phyloP scores from a whole-genome alignment of 805 yeast species.

The Monosporozyma aerobia region DNA sequence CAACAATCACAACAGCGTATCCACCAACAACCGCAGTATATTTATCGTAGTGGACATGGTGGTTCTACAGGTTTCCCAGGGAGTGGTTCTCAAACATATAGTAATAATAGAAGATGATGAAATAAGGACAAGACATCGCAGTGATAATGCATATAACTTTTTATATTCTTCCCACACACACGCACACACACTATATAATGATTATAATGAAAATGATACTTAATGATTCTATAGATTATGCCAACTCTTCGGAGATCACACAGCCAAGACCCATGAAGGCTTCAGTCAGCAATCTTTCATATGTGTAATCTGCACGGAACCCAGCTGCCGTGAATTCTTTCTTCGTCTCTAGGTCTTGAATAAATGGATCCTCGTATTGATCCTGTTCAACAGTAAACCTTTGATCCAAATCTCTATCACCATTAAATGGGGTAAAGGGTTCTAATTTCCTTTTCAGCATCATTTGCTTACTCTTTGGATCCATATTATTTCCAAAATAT shows the following conservation, averaged over 20 bases:
- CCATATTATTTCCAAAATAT: slow-evolving; percentile 22
- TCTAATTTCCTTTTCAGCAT: slow-evolving; percentile 1
- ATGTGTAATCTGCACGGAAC: slow-evolving; percentile 60
- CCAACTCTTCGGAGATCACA: slow-evolving; percentile 53
- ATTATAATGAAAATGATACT: neutral
- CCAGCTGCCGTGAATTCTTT: slow-evolving; percentile 79
- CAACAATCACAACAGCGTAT: neutral
- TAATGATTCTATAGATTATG: neutral
- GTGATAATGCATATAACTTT: neutral
- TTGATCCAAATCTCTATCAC: slow-evolving; percentile 59
- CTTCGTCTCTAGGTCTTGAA: slow-evolving; percentile 43
- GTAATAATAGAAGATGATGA: neutral
- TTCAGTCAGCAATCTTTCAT: slow-evolving; percentile 68
- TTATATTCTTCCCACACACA: neutral
- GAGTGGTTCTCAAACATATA: neutral
- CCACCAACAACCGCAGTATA: neutral
- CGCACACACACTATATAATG: neutral
- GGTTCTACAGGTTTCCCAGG: neutral
- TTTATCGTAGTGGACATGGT: neutral
- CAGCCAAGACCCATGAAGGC: slow-evolving; percentile 90
- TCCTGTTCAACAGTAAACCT: slow-evolving; percentile 39
- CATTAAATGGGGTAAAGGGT: slow-evolving; percentile 93
- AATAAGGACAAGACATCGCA: neutral
- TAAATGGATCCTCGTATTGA: slow-evolving; percentile 54
- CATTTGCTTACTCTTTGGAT: slow-evolving; percentile 8